Conservation (phyloP, 805 yeast species). For the Sugiyamaella floridensis region DNA sequence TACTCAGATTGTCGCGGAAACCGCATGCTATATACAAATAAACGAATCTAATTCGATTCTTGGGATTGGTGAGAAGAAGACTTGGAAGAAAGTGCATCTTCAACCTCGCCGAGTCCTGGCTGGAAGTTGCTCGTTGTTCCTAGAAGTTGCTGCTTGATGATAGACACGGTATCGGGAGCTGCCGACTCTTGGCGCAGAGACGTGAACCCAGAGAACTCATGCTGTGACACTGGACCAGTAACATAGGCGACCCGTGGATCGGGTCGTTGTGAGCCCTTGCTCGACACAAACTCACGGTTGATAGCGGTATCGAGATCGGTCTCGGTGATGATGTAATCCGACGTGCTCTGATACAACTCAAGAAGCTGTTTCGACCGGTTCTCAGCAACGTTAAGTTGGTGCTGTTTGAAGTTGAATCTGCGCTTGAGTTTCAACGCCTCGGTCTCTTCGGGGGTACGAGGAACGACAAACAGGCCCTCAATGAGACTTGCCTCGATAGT, state of each 20-base stretch:
- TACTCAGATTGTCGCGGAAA: too few species aligned
- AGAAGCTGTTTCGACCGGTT: slow-evolving; percentile 51
- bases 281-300: slow-evolving; percentile 42
- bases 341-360: slow-evolving; percentile 64
- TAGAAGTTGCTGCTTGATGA: slow-evolving; percentile 14
- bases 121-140: slow-evolving; percentile 21
- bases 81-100: slow-evolving; percentile 17
- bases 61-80: too few species aligned
- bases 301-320: slow-evolving; percentile 53
- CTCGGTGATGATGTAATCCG: slow-evolving; percentile 66
- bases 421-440: slow-evolving; percentile 53
- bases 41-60: too few species aligned
- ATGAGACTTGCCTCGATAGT: slow-evolving; percentile 50
- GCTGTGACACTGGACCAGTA: slow-evolving; percentile 1
- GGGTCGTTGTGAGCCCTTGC: slow-evolving; percentile 6
- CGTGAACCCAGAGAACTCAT: not conserved
- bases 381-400: slow-evolving; percentile 47
- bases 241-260: slow-evolving; percentile 5
- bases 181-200: slow-evolving; percentile 3
- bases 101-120: slow-evolving; percentile 28
- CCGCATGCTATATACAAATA: not conserved
- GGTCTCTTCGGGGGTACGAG: slow-evolving; percentile 64
- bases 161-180: not conserved
- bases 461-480: slow-evolving; percentile 63
- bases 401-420: slow-evolving; percentile 54